Percentiles rank a stretch among this genome's conserved stretches.
phyloP scores from a whole-genome alignment of 768 basidiomycete genomes.

The Suillus cothurnatus region DNA sequence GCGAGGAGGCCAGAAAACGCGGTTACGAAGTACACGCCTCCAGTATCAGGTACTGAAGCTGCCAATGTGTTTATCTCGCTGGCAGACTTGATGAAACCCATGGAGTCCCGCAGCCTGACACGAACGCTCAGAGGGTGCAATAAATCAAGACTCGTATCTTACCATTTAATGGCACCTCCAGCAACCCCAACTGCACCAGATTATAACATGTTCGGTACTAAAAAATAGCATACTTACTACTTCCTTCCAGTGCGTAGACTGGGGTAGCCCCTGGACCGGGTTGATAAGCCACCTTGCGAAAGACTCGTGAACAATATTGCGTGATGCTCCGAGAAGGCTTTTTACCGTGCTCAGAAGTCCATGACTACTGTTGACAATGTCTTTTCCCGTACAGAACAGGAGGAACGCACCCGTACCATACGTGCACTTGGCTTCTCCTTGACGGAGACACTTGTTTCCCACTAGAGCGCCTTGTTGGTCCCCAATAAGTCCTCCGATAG shows the following conservation, averaged over 20 bases:
- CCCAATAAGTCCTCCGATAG: constrained; percentile 93
- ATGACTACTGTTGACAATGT: constrained; percentile 83
- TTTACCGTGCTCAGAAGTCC: constrained; percentile 86
- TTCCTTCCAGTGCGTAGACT: constrained; percentile 93
- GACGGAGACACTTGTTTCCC: constrained; percentile 91
- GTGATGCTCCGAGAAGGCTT: not conserved
- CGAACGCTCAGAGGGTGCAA: constrained; percentile 3
- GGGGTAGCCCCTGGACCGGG: constrained; percentile 77
- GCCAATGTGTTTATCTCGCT: constrained; percentile 86
- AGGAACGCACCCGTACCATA: constrained; percentile 98
- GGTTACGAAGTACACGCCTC: constrained; percentile 95
- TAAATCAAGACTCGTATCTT: constrained; percentile 12
- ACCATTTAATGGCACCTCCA: constrained; percentile 94
- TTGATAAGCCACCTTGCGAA: constrained; percentile 80
- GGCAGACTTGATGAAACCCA: constrained; percentile 79
- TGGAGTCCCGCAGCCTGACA: constrained; percentile 82
- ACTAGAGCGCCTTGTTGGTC: constrained; percentile 97
- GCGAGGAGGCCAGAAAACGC: constrained; percentile 96
- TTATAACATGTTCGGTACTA: not conserved
- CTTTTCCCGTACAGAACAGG: constrained; percentile 89
- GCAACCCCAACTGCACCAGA: constrained; percentile 77
- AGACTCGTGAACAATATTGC: constrained; percentile 10
- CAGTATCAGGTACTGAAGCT: constrained; percentile 71
- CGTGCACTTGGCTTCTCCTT: constrained; percentile 96
- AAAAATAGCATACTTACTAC: constrained; percentile 57